A percentile compares a stretch with the other conserved stretches of the same genome.
These are phyloP conservation scores for Inga oerstediana DNA, from an alignment of 306 rosid species.

Conservation along the genomic window DNA sequence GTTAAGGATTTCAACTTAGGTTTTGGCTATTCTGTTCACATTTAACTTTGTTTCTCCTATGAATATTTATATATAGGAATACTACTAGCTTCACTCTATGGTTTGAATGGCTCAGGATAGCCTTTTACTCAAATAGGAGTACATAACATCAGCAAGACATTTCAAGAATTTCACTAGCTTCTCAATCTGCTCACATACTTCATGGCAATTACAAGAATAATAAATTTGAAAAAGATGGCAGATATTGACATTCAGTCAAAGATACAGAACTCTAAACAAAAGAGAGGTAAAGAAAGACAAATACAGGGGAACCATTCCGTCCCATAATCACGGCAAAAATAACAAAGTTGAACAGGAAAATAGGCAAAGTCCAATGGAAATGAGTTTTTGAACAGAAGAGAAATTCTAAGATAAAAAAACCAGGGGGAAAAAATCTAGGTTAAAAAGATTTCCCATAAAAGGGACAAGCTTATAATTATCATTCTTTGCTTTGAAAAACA, in stretches of 20 bases:
- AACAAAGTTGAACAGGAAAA: not conserved
- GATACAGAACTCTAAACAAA: not conserved
- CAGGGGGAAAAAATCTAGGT: not conserved
- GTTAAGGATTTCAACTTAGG: not conserved
- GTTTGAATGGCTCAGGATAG: not conserved
- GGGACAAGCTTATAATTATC: not conserved
- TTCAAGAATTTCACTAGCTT: not conserved
- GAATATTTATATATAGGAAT: not conserved
- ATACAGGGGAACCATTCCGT: not conserved
- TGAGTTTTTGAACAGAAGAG: not conserved
- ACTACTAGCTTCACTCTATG: not conserved
- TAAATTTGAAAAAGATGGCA: not conserved
- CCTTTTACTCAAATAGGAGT: not conserved
- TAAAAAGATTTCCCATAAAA: not conserved
- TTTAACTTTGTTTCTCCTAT: constrained; percentile 11
- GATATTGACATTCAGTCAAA: not conserved
- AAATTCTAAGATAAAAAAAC: not conserved
- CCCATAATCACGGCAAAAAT: not conserved
- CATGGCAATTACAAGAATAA: not conserved
- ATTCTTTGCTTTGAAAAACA: not conserved
- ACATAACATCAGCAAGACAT: not conserved
- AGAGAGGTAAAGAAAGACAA: not conserved
- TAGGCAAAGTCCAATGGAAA: not conserved
- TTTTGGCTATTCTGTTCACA: not conserved
- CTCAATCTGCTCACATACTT: not conserved